Evolutionary conservation across 176 grass and related monocot genomes (phyloP), one percentile per base, ranked within the genome.

Genomic region (Oryza nivara): DNA sequence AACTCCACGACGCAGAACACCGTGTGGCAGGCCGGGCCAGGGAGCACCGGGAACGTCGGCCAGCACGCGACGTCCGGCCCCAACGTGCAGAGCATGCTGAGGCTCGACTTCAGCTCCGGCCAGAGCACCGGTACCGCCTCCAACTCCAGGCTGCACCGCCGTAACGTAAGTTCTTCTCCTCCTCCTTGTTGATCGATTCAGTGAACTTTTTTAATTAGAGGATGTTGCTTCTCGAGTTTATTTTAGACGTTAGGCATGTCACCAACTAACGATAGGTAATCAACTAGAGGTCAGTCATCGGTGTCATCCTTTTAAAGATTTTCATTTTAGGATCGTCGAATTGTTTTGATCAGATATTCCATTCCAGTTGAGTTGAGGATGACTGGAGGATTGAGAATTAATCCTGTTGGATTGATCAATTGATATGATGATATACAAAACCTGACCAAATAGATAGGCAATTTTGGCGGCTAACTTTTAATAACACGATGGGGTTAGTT

Each of bases 21-120:
- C 38, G 93, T 94, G 81, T 99, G 97, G 97, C 97, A 99, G 85
- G 76, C 77, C 13, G 94, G 93, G 0, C 72, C 48, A 0, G 1
- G 7, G 60, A 87, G 0, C 83, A 14, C 3, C 26, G 88, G 88
- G 30, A 32, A 32, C 0, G 45, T 94, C 8, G 0, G 1, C 26
- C 4, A 0, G 65, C 97, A 99, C 84, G 0, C 16, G 0, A 7
- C 0, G 1, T 7, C 15, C 20, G 79, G 72, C 0, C 15, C 41
- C 0, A 88, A 95, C 46, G 0, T 76, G 25, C 66, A 75, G 23
- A 84, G 87, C 11, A 3, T 1, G 0, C 70, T 0, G 11, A 82
- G 8, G 0, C 72, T 96, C 2, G 73, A 99, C 86, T 94, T 99
- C 82, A 68, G 89, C 13, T 92, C 93, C 20, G 93, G 93, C 0